phyloP scores from a whole-genome alignment of 2,329 filamentous ascomycete species.

The Colletotrichum lini region DNA sequence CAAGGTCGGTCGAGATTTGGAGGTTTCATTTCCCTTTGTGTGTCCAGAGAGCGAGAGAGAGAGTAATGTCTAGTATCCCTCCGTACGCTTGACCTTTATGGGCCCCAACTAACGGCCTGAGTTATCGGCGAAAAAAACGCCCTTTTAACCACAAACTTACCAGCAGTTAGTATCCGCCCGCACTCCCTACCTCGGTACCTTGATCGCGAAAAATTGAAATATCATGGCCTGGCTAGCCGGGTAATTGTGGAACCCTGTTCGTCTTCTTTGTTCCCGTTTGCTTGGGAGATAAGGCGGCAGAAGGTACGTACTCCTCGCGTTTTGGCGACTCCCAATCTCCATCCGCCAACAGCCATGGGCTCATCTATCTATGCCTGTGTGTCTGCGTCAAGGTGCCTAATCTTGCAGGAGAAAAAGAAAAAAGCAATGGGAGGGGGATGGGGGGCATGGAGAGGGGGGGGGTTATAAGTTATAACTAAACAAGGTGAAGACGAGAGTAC shows the following conservation, averaged over 20 bases:
- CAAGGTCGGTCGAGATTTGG: neutral
- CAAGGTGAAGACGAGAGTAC: neutral
- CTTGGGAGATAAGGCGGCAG: no score
- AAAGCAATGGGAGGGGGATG: neutral
- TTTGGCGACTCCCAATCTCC: neutral
- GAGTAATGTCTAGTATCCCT: no score
- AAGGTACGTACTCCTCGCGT: conserved; percentile 7
- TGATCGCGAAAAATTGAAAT: conserved; percentile 1
- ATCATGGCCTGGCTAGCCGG: conserved; percentile 19
- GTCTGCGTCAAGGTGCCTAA: neutral
- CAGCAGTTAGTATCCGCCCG: no score
- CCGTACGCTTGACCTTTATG: no score
- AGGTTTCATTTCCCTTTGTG: no score
- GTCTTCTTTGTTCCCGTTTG: conserved; percentile 13
- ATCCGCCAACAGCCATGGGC: neutral
- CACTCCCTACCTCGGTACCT: neutral
- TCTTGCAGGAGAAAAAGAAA: conserved; percentile 1
- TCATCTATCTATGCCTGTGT: neutral
- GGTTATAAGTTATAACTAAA: neutral
- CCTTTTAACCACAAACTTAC: no score
- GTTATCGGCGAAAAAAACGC: no score
- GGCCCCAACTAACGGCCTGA: no score
- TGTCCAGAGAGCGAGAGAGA: no score
- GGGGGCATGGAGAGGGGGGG: no score
- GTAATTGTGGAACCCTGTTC: conserved; percentile 31